Percentiles rank a stretch among this genome's conserved stretches.
Evolutionary conservation across 2,329 filamentous ascomycete species (phyloP).

Genomic region (Fusarium pseudoanthophilum): DNA sequence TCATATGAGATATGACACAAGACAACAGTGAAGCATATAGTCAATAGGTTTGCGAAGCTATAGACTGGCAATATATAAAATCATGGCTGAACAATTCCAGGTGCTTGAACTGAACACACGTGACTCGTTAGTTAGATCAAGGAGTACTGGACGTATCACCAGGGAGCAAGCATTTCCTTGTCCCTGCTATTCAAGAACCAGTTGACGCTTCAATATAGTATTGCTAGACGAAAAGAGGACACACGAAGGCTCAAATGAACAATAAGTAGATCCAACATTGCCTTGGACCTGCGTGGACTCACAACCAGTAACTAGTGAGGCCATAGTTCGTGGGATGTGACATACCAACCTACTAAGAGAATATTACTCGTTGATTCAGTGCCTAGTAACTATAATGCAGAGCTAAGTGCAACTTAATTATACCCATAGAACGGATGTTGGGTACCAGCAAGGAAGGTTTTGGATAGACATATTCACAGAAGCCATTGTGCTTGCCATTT

Average conservation of each 20-base stretch:
- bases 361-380: background rate
- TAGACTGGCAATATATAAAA: rapidly evolving
- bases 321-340: background rate
- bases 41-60: background rate
- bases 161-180: no score
- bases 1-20: background rate
- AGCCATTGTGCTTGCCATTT: background rate
- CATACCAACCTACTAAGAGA: rapidly evolving
- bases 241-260: background rate
- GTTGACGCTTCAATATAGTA: no score
- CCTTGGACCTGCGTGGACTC: background rate
- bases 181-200: background rate
- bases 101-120: no score
- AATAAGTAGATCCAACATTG: background rate
- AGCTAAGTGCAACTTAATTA: rapidly evolving
- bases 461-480: background rate
- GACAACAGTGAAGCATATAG: background rate
- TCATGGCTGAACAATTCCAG: background rate
- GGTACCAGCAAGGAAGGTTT: background rate
- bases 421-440: background rate
- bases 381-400: rapidly evolving
- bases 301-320: background rate
- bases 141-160: rapidly evolving
- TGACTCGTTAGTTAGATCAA: no score
- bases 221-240: rapidly evolving